Percentiles rank a stretch among this genome's conserved stretches.
Conservation (phyloP, 2,329 filamentous ascomycete genomes). For the Fusarium proliferatum region DNA sequence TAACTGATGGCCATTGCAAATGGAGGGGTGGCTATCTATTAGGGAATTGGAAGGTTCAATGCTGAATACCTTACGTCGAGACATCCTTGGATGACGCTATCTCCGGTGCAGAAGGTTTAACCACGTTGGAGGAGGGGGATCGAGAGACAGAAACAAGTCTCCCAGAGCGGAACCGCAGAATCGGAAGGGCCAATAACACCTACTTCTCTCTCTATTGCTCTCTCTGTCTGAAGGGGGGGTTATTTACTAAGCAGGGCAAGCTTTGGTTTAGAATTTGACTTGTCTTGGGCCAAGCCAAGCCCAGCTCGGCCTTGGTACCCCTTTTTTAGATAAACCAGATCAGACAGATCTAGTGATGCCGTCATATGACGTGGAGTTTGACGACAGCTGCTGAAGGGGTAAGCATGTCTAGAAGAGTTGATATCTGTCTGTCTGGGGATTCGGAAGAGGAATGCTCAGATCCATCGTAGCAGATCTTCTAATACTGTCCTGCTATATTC, state of each 20-base stretch:
- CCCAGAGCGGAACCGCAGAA: constrained; percentile 36
- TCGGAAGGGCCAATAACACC: background rate
- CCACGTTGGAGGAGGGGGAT: constrained; percentile 2
- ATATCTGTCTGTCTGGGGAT: background rate
- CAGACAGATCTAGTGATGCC: constrained; percentile 37
- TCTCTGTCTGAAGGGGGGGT: background rate
- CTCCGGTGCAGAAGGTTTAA: constrained; percentile 10
- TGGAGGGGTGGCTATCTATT: constrained; percentile 2
- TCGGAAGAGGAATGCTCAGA: background rate
- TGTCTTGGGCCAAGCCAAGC: constrained; percentile 8
- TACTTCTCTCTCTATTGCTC: background rate
- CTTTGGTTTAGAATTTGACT: constrained; percentile 6
- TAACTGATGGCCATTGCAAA: constrained; percentile 6
- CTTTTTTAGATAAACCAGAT: constrained; percentile 31
- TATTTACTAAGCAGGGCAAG: background rate
- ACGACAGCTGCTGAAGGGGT: background rate
- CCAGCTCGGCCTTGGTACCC: constrained; percentile 17
- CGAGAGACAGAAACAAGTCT: constrained; percentile 6
- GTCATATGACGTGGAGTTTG: constrained; percentile 40
- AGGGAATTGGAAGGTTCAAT: constrained; percentile 9
- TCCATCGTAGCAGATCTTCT: background rate
- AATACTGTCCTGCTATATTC: background rate
- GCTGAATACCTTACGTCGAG: background rate
- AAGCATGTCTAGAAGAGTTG: background rate
- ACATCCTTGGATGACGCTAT: constrained; percentile 36